A percentile compares a stretch with the other conserved stretches of the same genome.
phyloP scores from a whole-genome alignment of 495 filamentous ascomycete species.

The Penicillium odoratum region DNA sequence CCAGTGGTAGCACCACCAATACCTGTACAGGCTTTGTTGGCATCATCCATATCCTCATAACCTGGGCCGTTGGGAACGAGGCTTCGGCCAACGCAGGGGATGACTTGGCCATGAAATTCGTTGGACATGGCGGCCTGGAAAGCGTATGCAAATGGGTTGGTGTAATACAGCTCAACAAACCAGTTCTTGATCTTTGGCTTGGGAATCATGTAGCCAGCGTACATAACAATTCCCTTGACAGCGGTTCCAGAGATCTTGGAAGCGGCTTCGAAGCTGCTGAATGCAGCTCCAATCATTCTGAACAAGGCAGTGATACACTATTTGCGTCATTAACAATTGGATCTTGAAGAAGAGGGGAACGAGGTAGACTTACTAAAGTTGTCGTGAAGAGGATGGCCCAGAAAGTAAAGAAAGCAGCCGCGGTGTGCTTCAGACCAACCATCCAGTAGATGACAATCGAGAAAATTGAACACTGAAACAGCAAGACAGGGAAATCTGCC shows the following conservation, averaged over 20 bases:
- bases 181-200: constrained; percentile 67
- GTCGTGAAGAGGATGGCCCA: constrained; percentile 44
- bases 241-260: constrained; percentile 52
- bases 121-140: constrained; percentile 67
- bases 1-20: constrained; percentile 48
- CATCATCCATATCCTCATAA: constrained; percentile 23
- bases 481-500: constrained; percentile 64
- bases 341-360: background rate
- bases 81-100: constrained; percentile 48
- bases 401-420: constrained; percentile 54
- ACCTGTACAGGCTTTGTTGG: constrained; percentile 51
- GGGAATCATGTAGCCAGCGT: constrained; percentile 57
- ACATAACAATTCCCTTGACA: constrained; percentile 54
- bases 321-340: background rate
- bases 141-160: constrained; percentile 71
- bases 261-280: constrained; percentile 50
- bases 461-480: constrained; percentile 64
- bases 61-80: constrained; percentile 40
- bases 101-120: constrained; percentile 58
- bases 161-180: constrained; percentile 70
- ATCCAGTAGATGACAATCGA: constrained; percentile 74
- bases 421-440: constrained; percentile 48
- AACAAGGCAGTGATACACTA: constrained; percentile 51
- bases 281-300: constrained; percentile 47
- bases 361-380: constrained; percentile 22